phyloP scores from a whole-genome alignment of 78 protist genomes.

The Chrysochromulina tobinii region DNA sequence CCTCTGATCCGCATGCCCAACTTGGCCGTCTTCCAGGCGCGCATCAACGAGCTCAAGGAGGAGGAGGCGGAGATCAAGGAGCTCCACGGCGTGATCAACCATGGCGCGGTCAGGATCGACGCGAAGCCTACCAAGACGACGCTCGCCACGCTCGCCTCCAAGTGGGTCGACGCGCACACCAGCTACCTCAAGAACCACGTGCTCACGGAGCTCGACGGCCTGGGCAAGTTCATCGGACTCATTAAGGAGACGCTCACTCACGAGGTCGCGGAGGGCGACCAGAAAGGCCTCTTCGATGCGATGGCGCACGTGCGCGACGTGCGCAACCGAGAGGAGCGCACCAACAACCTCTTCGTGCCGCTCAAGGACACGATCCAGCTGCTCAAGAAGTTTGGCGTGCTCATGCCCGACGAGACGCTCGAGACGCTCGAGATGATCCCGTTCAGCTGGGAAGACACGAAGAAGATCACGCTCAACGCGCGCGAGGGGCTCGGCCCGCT shows the following conservation, averaged over 20 bases:
- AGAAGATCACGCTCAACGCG: neutral
- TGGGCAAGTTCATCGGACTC: neutral
- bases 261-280: conserved; percentile 44
- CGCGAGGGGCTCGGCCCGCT: neutral
- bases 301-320: conserved; percentile 43
- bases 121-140: conserved; percentile 43
- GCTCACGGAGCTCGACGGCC: neutral
- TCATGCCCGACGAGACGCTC: neutral
- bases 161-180: conserved; percentile 55
- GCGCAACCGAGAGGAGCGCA: neutral
- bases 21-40: conserved; percentile 43
- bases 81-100: neutral
- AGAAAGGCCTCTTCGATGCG: conserved; percentile 31
- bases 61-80: neutral
- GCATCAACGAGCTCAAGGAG: conserved; percentile 46
- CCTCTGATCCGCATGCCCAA: neutral
- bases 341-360: conserved; percentile 17
- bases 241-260: conserved; percentile 3
- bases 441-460: conserved; percentile 8
- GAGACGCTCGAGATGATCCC: neutral
- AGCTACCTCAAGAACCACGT: conserved; percentile 41
- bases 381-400: conserved; percentile 3
- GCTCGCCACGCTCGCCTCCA: neutral
- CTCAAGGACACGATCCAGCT: neutral
- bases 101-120: conserved; percentile 64